Conservation (phyloP, 2,329 filamentous ascomycete species). For the Talaromyces piceae region DNA sequence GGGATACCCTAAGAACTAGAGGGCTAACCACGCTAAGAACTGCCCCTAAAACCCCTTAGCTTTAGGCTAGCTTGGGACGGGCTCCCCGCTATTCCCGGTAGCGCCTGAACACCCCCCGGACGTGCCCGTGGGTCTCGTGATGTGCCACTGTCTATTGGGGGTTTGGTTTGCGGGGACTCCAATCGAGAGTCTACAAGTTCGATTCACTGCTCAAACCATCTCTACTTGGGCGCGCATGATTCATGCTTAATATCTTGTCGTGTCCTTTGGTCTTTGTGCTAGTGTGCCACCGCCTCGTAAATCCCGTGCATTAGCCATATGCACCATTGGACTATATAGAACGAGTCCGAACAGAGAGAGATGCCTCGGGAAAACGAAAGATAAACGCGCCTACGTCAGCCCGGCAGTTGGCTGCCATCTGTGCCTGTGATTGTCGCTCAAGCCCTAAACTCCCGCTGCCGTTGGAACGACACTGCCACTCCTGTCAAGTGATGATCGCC, state of each 20-base stretch:
- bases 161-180: background rate
- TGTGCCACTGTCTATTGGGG: background rate
- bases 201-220: background rate
- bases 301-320: background rate
- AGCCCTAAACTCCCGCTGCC: background rate
- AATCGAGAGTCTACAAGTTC: background rate
- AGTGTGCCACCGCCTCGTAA: background rate
- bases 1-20: background rate
- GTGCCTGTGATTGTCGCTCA: background rate
- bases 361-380: background rate
- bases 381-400: background rate
- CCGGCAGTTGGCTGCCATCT: background rate
- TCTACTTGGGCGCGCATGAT: background rate
- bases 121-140: background rate
- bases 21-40: background rate
- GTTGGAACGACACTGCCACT: too few species aligned
- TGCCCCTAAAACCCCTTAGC: background rate
- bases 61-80: background rate
- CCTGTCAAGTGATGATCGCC: background rate
- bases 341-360: too few species aligned
- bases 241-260: too few species aligned
- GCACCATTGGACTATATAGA: background rate
- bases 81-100: background rate
- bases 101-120: background rate
- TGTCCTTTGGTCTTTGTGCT: background rate